Evolutionary conservation across 75 land plant species (phyloP), one percentile per base, ranked within the genome.

Genomic region (Picea glauca): DNA sequence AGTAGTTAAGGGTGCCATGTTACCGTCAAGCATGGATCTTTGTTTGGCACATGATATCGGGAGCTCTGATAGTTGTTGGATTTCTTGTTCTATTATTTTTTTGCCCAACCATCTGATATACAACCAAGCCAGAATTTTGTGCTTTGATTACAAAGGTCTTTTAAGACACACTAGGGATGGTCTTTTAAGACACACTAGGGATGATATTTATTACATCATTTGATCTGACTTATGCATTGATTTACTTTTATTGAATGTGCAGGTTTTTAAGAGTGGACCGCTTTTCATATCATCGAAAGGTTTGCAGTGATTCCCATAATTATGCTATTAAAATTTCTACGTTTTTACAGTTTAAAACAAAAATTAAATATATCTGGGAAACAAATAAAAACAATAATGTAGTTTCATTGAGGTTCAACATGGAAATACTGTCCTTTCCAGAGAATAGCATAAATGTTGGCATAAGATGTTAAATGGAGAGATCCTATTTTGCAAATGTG

Each of bases 221-320:
- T n/a, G 31, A 14, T 75, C 20, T 54, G 35, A 75, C 8, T 31
- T 57, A 57, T 30, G 13, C 20, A 17, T 32, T 79, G 30, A 58
- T 13, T 40, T 61, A 50, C 17, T 13, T 20, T 60, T 62, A 17
- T 82, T 77, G 40, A 21, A 38, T 68, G 30, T 77, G 63, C 89
- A 93, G 96, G 92, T 93, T 33, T 93, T 85, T 78, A 93, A 93
- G 82, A 91, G 96, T 75, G 96, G 96, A 17, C 96, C 91, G 1
- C 88, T 93, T 12, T 89, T 85, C 76, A 93, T 93, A 62, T 93
- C 96, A 57, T 93, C 96, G 0, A 93, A 93, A 88, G 96, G 96
- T 93, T 58, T 78, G 80, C 56, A 30, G 46, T 70, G 50, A 70
- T 8, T 70, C 50, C n/a, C 21, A n/a, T 70, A 23, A 46, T 43